Conservation (phyloP, 2,329 filamentous ascomycete species). For the Xylariales sp. region DNA sequence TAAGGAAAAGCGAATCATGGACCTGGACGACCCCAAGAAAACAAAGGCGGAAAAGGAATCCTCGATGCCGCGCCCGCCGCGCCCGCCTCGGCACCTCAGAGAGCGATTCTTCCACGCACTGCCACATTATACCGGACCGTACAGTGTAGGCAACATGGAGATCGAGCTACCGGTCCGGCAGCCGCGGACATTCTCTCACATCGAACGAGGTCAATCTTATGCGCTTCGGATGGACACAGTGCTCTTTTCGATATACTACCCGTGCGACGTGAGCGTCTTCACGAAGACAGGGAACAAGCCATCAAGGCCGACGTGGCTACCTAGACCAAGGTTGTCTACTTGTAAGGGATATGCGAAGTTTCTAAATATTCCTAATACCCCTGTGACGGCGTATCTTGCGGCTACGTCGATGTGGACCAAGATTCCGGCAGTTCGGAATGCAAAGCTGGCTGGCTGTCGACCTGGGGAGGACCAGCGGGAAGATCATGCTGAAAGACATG, state of each 20-base stretch:
- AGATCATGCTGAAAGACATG: too few relatives aligned
- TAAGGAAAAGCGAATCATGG: too few relatives aligned
- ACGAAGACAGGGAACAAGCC: slow-evolving; percentile 35
- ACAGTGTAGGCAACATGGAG: slow-evolving; percentile 64
- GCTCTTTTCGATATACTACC: slow-evolving; percentile 63
- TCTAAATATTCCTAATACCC: slow-evolving; percentile 43
- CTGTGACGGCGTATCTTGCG: slow-evolving; percentile 49
- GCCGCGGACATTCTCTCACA: slow-evolving; percentile 34
- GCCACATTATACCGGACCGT: slow-evolving; percentile 59
- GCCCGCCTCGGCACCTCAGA: slow-evolving; percentile 19
- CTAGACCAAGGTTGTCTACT: slow-evolving; percentile 49
- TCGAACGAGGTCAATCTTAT: slow-evolving; percentile 33
- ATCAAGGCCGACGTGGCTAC: slow-evolving; percentile 57
- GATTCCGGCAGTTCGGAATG: slow-evolving; percentile 59
- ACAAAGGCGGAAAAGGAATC: too few relatives aligned
- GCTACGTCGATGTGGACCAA: slow-evolving; percentile 60
- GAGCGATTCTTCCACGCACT: slow-evolving; percentile 43
- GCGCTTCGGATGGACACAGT: slow-evolving; percentile 48
- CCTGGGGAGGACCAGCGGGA: slow-evolving; percentile 33
- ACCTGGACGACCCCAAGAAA: too few relatives aligned
- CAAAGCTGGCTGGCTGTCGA: slow-evolving; percentile 51
- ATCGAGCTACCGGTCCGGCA: slow-evolving; percentile 54
- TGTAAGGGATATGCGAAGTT: slow-evolving; percentile 61
- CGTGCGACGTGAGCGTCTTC: slow-evolving; percentile 41
- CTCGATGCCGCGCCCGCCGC: too few relatives aligned